Evolutionary conservation across 495 filamentous ascomycete genomes (phyloP).

Genomic region (Parachaetomium inaequale): DNA sequence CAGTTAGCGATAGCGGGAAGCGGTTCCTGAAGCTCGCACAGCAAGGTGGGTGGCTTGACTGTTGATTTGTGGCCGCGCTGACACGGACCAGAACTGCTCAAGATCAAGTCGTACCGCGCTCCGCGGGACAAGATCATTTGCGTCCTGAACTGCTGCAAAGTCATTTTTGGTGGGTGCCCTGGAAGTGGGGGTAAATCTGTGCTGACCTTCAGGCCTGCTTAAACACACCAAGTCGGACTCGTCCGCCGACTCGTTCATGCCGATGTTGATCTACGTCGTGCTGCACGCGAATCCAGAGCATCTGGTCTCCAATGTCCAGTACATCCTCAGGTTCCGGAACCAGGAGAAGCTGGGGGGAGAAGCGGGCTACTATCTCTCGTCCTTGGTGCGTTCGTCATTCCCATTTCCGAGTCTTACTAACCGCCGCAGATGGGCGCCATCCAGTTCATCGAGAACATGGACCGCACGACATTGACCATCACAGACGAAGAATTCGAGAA

Average conservation of each 20-base stretch:
- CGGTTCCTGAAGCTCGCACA: constrained; percentile 87
- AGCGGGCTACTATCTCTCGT: constrained; percentile 96
- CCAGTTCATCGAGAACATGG: constrained; percentile 94
- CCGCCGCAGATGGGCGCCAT: constrained; percentile 79
- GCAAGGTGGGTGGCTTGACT: constrained; percentile 56
- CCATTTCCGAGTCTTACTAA: constrained; percentile 13
- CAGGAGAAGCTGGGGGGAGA: constrained; percentile 96
- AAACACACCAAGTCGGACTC: constrained; percentile 90
- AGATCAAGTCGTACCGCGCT: constrained; percentile 93
- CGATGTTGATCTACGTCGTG: constrained; percentile 92
- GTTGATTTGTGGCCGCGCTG: constrained; percentile 12
- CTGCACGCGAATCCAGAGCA: constrained; percentile 92
- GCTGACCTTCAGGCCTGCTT: constrained; percentile 63
- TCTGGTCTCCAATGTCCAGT: constrained; percentile 95
- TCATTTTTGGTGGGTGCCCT: constrained; percentile 78
- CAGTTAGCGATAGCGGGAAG: constrained; percentile 76
- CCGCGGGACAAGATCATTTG: constrained; percentile 98
- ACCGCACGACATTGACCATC: constrained; percentile 89
- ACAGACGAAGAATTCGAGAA: constrained; percentile 91
- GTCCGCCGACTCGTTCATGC: constrained; percentile 94
- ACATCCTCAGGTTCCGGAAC: constrained; percentile 93
- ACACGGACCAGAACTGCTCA: constrained; percentile 68
- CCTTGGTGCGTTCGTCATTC: constrained; percentile 58
- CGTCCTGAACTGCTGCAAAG: constrained; percentile 97
- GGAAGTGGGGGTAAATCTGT: background rate